Evolutionary conservation across 2,329 filamentous ascomycete species (phyloP).

Genomic region (Claviceps humidiphila): DNA sequence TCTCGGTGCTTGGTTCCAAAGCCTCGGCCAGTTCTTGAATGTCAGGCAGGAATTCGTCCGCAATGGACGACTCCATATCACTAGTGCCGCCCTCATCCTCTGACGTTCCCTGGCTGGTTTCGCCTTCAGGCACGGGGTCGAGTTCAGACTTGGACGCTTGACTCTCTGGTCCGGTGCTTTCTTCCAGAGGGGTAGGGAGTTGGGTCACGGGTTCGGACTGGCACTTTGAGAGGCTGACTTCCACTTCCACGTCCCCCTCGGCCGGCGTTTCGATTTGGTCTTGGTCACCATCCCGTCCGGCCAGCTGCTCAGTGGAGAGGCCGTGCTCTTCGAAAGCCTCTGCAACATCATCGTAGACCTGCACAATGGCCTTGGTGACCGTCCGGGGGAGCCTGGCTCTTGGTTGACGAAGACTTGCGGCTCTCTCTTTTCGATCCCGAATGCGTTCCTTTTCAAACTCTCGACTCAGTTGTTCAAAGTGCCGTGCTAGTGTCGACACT

Average conservation of each 20-base stretch:
- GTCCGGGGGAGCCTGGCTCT: slow-evolving; percentile 73
- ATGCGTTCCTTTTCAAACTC: slow-evolving; percentile 94
- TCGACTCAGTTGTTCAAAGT: slow-evolving; percentile 91
- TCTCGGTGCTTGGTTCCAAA: slow-evolving; percentile 46
- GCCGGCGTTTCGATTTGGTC: slow-evolving; percentile 10
- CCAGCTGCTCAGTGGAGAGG: slow-evolving; percentile 36
- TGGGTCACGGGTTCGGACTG: slow-evolving; percentile 10
- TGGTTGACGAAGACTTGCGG: slow-evolving; percentile 59
- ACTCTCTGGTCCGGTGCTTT: slow-evolving; percentile 12
- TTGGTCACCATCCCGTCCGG: slow-evolving; percentile 9
- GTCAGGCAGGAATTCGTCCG: slow-evolving; percentile 55
- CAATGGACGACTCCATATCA: slow-evolving; percentile 56
- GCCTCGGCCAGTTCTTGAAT: slow-evolving; percentile 50
- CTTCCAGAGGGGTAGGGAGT: slow-evolving; percentile 12
- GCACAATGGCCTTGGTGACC: slow-evolving; percentile 88
- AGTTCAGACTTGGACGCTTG: slow-evolving; percentile 15
- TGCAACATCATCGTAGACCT: slow-evolving; percentile 87
- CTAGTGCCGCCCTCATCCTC: slow-evolving; percentile 57
- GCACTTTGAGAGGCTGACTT: slow-evolving; percentile 8
- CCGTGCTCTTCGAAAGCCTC: slow-evolving; percentile 79
- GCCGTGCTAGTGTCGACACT: slow-evolving; percentile 83
- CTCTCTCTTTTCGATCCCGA: slow-evolving; percentile 68
- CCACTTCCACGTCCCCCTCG: slow-evolving; percentile 6
- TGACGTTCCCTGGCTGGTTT: slow-evolving; percentile 41
- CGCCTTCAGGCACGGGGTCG: slow-evolving; percentile 16